Evolutionary conservation across 192 early-diverging fungal genomes (phyloP), one percentile per base, ranked within the genome.

Genomic region (Entrophospora sp.): DNA sequence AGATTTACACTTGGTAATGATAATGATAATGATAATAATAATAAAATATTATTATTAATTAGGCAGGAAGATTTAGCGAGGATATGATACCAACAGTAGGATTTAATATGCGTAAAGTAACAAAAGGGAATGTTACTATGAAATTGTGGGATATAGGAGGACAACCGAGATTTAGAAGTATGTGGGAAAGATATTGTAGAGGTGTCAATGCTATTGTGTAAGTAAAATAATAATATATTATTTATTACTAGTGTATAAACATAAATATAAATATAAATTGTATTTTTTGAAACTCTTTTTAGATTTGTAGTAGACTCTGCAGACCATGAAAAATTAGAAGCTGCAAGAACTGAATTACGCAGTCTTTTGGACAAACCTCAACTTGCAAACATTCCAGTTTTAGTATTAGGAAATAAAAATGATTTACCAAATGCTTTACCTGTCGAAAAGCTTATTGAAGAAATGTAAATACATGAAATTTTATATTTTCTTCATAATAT

Each of bases 91-190:
- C 97, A 2, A 99, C 97, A 5, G 94, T 99, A 22, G 97, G 97
- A 10, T 99, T 97, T 74, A 98, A 97, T 72, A 99, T 99, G 97
- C 83, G 95, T 68, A 97, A 89, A 69, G 88, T 92, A 36, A 87
- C 88, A 9, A 90, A 91, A 79, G 89, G 91, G 65, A 92, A 91
- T 49, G 94, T 99, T 31, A 91, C 89, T 14, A 97, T 99, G 93
- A 97, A 98, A 73, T 77, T 99, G 62, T 99, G 97, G 97, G 97
- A 99, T 77, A 86, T 99, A 73, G 97, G 97, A 40, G 97, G 97
- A 9, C 97, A 99, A 72, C 90, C 95, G 46, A 78, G 96, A 64
- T 97, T 99, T 78, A 74, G 97, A 46, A 92, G 88, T 75, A 99
- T 98, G 95, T 99, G 97, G 88, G 87, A 89, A 66, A 73, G 87